Base-by-base conservation (phyloP, 1,139 yeast genomes). In the Pichia sorboxylosa region DNA sequence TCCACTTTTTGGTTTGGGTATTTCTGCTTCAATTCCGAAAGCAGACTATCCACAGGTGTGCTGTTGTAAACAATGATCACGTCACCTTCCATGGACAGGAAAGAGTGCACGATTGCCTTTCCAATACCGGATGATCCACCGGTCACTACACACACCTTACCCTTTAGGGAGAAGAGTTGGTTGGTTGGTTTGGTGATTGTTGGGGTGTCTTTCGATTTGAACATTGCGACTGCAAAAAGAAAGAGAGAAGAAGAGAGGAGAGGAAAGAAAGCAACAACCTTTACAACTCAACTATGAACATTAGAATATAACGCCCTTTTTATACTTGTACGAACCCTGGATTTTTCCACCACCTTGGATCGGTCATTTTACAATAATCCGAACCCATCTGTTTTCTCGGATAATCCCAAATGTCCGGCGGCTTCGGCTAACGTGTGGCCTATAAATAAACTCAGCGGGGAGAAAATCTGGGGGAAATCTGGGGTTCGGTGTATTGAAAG, bases 81-180 rank as follows among this genome's bases (percentile, higher is more conserved):
- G 47, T 82, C 83, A 4, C 94, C 95, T 33, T 94, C 95, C 10
- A 94, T 92, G 57, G 83, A 90, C 27, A 93, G 90, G 50, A 62
- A 82, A 0, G 87, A 92, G 51, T 75, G 82, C 22, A 92, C 94
- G n/a, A 84, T 81, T 3, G 83, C 84, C 43, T 61, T 65, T 6
- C 95, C 95, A 47, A 85, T 85, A 13, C 95, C 96, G 25, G 79
- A 69, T 10, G 93, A 79, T 1, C 92, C 79, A 14, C 96, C 96
- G 11, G 94, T 81, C 34, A 85, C 71, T 5, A 85, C 70, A 27
- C 94, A 93, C 13, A 80, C 84, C 56, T 82, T 83, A 13, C 92
- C 93, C 61, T 78, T 80, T 43, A 83, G 64, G 0, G 79, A 72
- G 51, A 78, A 77, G 36, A 75, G 52, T 31, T 69, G 73, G 35